Evolutionary conservation across 306 rosid genomes (phyloP), one percentile per base, ranked within the genome.

Genomic region (Lathyrus sativus): DNA sequence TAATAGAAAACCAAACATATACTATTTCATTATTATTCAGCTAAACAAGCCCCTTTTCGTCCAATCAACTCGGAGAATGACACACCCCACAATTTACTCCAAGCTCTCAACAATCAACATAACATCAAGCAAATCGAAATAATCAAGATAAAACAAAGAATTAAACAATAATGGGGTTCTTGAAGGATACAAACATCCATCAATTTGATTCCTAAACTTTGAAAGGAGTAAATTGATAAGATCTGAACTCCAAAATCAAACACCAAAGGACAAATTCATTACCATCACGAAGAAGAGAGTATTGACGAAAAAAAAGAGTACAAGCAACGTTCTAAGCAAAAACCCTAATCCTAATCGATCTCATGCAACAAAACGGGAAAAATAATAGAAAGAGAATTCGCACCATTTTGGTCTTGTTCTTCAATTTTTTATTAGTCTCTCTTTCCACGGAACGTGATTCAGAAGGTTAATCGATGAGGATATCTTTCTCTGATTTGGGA

Each of bases 381-480:
- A 8, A 15, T 0, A 24, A n/a, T 1, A 19, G 43, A n/a, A 9
- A 33, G 14, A 71, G 18, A 22, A 62, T 6, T 41, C 53, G 49
- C 2, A 78, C 74, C 71, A 72, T 78, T 67, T 58, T 66, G 9
- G 18, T 29, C 4, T 28, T 18, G 44, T 33, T 54, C 53, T 29
- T 45, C 33, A 13, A 22, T 43, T 9, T 17, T 18, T 24, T 65
- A 41, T 9, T 9, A 61, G 22, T 1, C 6, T 17, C 11, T 15
- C 11, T n/a, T 75, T 50, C 38, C 38, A 7, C 39, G 39, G 39
- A 1, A 35, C 9, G 39, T 7, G 39, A 35, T 35, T 35, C 39
- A 35, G 39, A 35, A 35, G 9, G 9, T 35, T 7, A 2, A 33
- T n/a, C n/a, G n/a, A n/a, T n/a, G n/a, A n/a, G n/a, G n/a, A n/a